Conservation (phyloP, 2,329 filamentous ascomycete species). For the Phialemoniopsis sp. region DNA sequence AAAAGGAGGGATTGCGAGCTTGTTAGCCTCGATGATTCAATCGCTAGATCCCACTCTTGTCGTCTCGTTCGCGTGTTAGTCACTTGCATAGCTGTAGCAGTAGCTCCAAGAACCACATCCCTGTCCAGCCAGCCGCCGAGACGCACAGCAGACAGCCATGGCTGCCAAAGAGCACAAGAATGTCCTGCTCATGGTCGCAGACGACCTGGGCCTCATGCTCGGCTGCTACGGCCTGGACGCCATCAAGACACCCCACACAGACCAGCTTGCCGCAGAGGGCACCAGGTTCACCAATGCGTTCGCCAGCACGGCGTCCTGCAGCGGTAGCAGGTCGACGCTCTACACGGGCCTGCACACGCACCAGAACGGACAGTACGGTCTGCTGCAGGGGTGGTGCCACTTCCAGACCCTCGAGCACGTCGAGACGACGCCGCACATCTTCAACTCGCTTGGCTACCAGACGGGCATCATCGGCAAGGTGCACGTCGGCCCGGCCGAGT, state of each 20-base stretch:
- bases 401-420: slow-evolving; percentile 40
- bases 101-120: too few species aligned
- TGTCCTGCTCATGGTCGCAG: slow-evolving; percentile 9
- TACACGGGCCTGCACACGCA: slow-evolving; percentile 46
- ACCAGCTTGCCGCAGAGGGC: slow-evolving; percentile 30
- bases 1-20: too few species aligned
- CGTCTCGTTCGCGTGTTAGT: too few species aligned
- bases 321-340: slow-evolving; percentile 38
- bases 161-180: slow-evolving; percentile 2
- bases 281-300: slow-evolving; percentile 33
- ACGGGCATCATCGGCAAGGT: slow-evolving; percentile 45
- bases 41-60: too few species aligned
- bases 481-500: slow-evolving; percentile 34
- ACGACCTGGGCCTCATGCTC: slow-evolving; percentile 9
- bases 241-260: slow-evolving; percentile 32
- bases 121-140: too few species aligned
- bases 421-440: slow-evolving; percentile 31
- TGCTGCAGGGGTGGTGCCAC: slow-evolving; percentile 28
- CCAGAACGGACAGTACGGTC: slow-evolving; percentile 42
- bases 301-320: slow-evolving; percentile 42
- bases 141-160: too few species aligned
- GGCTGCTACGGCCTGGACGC: slow-evolving; percentile 8
- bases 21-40: too few species aligned
- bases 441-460: slow-evolving; percentile 32
- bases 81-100: too few species aligned